Percentiles rank a stretch among this genome's conserved stretches.
Conservation (phyloP, 129 eudicot genomes). For the Centrapalus pauciflorus region DNA sequence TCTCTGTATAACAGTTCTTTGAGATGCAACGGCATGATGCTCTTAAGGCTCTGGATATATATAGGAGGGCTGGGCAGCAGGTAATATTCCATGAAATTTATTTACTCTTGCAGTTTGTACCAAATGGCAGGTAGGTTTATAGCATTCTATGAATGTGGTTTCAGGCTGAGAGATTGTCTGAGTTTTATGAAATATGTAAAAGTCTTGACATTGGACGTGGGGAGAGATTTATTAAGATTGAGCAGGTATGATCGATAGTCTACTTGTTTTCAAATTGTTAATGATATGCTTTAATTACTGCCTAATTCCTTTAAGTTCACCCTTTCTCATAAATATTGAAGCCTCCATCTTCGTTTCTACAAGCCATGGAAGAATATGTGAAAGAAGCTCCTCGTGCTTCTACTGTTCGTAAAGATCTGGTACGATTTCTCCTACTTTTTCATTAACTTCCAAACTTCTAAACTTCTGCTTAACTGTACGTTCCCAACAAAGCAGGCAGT, state of each 20-base stretch:
- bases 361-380: slow-evolving; percentile 66
- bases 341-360: slow-evolving; percentile 61
- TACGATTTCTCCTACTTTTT: slow-evolving; percentile 4
- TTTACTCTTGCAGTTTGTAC: neutral
- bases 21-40: slow-evolving; percentile 79
- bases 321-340: slow-evolving; percentile 17
- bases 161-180: slow-evolving; percentile 62
- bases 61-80: slow-evolving; percentile 58
- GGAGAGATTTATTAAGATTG: slow-evolving; percentile 55
- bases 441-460: neutral
- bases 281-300: neutral
- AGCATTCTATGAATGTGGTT: slow-evolving; percentile 9
- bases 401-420: slow-evolving; percentile 27
- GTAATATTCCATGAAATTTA: slow-evolving; percentile 19
- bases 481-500: slow-evolving; percentile 25
- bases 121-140: slow-evolving; percentile 1
- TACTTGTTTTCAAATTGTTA: slow-evolving; percentile 9
- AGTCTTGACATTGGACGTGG: slow-evolving; percentile 55
- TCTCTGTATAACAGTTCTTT: slow-evolving; percentile 45
- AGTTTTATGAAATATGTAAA: slow-evolving; percentile 66
- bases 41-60: slow-evolving; percentile 65
- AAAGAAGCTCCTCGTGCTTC: slow-evolving; percentile 67
- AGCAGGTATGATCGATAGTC: slow-evolving; percentile 35
- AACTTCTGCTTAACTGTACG: neutral
- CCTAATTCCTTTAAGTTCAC: neutral